phyloP scores from a whole-genome alignment of 1,284 basidiomycete genomes.

The Chalciporus sp. region DNA sequence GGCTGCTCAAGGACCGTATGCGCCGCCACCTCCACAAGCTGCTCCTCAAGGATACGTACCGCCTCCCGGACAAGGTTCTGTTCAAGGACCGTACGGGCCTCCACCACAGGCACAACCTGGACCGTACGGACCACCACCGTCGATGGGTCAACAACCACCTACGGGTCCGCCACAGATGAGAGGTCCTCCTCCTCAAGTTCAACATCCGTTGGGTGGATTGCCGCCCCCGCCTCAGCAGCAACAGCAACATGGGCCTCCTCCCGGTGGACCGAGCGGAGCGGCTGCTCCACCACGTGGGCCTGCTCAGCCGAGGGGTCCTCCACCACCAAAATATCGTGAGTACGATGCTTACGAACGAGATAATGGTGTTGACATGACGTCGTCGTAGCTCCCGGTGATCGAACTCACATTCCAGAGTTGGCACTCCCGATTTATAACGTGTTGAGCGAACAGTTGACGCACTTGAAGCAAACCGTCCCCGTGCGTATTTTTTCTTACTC shows the following conservation, averaged over 20 bases:
- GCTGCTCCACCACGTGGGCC: conserved; percentile 41
- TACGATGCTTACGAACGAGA: conserved; percentile 23
- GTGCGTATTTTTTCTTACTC: conserved; percentile 46
- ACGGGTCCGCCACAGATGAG: conserved; percentile 24
- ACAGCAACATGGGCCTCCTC: conserved; percentile 39
- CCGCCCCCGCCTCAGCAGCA: conserved; percentile 12
- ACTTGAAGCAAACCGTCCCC: conserved; percentile 70
- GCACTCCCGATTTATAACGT: conserved; percentile 69
- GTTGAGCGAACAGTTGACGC: conserved; percentile 62
- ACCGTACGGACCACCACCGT: conserved; percentile 7
- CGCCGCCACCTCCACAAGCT: conserved; percentile 19
- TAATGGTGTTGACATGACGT: background rate
- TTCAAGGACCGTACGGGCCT: conserved; percentile 14
- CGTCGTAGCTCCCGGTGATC: conserved; percentile 79
- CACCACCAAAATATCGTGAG: conserved; percentile 85
- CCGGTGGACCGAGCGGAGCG: conserved; percentile 41
- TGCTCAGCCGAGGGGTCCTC: conserved; percentile 40
- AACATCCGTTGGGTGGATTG: conserved; percentile 27
- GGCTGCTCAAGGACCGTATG: conserved; percentile 20
- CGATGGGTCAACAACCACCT: conserved; percentile 10
- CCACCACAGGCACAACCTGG: conserved; percentile 1
- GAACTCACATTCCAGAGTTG: conserved; percentile 84
- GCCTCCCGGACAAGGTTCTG: background rate
- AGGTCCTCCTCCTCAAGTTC: conserved; percentile 19
- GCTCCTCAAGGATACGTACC: conserved; percentile 18